Percentiles rank a stretch among this genome's conserved stretches.
These are phyloP conservation scores for Rhynchospora pubera DNA, from an alignment of 176 grass and related monocot species.

Conservation along the genomic window DNA sequence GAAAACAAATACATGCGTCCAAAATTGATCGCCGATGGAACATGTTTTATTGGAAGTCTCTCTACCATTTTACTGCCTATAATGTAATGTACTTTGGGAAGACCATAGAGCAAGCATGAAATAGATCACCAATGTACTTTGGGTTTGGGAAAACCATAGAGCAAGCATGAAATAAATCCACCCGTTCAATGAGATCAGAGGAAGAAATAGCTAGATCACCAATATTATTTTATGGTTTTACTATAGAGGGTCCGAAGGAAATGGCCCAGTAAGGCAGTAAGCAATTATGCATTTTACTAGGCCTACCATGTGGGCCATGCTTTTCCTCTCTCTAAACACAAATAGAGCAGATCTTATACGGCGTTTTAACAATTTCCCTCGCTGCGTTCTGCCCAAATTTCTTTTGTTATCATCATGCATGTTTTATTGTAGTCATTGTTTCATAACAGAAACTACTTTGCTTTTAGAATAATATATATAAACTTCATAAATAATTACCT, in stretches of 20 bases:
- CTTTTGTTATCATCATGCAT: neutral
- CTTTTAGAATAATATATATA: no score
- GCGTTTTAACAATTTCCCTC: neutral
- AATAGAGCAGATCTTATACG: neutral
- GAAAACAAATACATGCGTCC: no score
- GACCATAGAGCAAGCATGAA: no score
- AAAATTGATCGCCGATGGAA: no score
- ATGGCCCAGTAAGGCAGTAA: neutral
- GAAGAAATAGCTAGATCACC: neutral
- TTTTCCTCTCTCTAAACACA: neutral
- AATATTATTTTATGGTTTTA: constrained; percentile 7
- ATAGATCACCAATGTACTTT: no score
- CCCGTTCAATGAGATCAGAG: neutral
- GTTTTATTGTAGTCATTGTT: neutral
- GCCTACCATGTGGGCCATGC: neutral
- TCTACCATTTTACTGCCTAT: neutral
- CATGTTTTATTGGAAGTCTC: no score
- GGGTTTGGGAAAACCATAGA: neutral
- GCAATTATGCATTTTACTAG: constrained; percentile 6
- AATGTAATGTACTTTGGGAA: neutral
- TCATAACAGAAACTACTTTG: neutral
- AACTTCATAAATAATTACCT: neutral
- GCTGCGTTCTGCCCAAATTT: neutral
- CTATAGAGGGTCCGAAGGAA: neutral
- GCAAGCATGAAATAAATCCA: neutral